These are phyloP conservation scores for Colletotrichum scovillei DNA, from an alignment of 2,329 filamentous ascomycete species.

Conservation along the genomic window DNA sequence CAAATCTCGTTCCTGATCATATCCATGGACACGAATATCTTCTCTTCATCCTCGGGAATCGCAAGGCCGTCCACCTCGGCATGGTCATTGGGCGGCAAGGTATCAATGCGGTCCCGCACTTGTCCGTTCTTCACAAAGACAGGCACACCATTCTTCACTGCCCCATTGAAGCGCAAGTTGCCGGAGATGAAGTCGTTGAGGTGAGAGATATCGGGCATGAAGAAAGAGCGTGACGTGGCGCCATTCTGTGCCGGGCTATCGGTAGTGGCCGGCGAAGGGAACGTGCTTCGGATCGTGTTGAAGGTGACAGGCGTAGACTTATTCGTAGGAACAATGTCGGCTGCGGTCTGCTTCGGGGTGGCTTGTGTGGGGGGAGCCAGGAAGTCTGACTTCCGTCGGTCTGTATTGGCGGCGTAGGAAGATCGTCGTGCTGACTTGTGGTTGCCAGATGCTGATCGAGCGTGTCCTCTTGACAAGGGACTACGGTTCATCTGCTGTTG, in stretches of 20 bases:
- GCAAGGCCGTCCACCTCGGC: slow-evolving; percentile 62
- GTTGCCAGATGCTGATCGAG: slow-evolving; percentile 42
- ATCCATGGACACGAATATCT: slow-evolving; percentile 71
- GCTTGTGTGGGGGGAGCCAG: slow-evolving; percentile 26
- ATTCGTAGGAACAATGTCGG: slow-evolving; percentile 1
- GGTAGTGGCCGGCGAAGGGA: slow-evolving; percentile 47
- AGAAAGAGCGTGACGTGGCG: slow-evolving; percentile 62
- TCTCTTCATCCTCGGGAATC: slow-evolving; percentile 65
- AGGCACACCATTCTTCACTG: slow-evolving; percentile 64
- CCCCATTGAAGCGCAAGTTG: slow-evolving; percentile 61
- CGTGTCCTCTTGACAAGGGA: slow-evolving; percentile 51
- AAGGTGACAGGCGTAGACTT: slow-evolving; percentile 34
- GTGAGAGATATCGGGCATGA: slow-evolving; percentile 64
- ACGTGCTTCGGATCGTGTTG: slow-evolving; percentile 34
- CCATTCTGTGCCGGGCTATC: slow-evolving; percentile 49
- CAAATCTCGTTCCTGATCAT: slow-evolving; percentile 70
- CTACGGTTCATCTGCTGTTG: slow-evolving; percentile 48
- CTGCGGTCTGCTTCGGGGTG: slow-evolving; percentile 25
- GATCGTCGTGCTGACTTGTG: slow-evolving; percentile 26
- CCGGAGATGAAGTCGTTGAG: slow-evolving; percentile 69
- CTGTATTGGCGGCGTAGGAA: slow-evolving; percentile 25
- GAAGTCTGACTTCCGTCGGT: slow-evolving; percentile 30
- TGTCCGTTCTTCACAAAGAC: slow-evolving; percentile 66
- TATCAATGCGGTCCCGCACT: slow-evolving; percentile 56
- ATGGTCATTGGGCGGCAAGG: slow-evolving; percentile 52